phyloP scores from a whole-genome alignment of 306 rosid genomes.

The Fragaria ananassa region DNA sequence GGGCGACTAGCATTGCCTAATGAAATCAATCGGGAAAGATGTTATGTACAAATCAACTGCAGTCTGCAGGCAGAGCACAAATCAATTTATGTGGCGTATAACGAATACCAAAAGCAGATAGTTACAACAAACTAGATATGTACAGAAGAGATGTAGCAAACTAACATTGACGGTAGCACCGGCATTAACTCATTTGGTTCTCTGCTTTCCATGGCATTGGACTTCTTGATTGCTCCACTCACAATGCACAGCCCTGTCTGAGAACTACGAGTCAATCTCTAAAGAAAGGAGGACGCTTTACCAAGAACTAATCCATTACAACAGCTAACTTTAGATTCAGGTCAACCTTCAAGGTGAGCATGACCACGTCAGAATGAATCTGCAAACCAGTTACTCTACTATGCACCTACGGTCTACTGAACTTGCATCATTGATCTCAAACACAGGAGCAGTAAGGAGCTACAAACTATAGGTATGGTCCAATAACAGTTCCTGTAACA shows the following conservation, averaged over 20 bases:
- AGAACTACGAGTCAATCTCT: constrained; percentile 19
- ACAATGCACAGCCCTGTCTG: constrained; percentile 24
- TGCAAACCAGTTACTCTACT: constrained; percentile 19
- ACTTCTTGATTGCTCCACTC: constrained; percentile 5
- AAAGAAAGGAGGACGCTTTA: constrained; percentile 10
- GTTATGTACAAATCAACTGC: constrained; percentile 5
- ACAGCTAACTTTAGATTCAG: background rate
- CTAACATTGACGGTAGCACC: constrained; percentile 8
- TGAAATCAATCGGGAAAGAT: constrained; percentile 2
- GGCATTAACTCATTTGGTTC: background rate
- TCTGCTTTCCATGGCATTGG: constrained; percentile 22
- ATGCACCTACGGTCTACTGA: constrained; percentile 23
- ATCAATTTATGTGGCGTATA: constrained; percentile 22
- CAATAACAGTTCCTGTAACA: constrained; percentile 38
- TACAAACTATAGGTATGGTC: constrained; percentile 26
- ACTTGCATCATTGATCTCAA: constrained; percentile 37
- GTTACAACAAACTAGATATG: constrained; percentile 22
- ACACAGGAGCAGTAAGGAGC: constrained; percentile 17
- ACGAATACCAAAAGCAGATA: constrained; percentile 2
- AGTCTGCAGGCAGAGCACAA: background rate
- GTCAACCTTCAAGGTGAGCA: constrained; percentile 9
- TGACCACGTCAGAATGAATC: constrained; percentile 24
- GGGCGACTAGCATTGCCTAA: background rate
- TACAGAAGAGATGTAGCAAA: constrained; percentile 32
- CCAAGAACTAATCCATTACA: constrained; percentile 11